Evolutionary conservation across 192 early-diverging fungal species (phyloP).

Genomic region (Cetraspora pellucida): DNA sequence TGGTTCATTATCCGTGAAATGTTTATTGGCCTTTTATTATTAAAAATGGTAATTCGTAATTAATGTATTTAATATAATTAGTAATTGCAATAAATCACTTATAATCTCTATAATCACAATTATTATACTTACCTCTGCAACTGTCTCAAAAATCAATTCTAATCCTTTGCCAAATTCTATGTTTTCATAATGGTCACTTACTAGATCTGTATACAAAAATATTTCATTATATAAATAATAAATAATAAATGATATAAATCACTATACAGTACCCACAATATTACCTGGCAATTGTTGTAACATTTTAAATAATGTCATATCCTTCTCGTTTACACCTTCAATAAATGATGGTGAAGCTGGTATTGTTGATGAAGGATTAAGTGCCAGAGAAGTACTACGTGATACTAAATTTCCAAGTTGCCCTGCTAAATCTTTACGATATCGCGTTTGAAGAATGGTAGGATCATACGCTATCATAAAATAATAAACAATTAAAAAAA

Average conservation of each 20-base stretch:
- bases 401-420: slow-evolving; percentile 84
- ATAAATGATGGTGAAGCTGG: slow-evolving; percentile 37
- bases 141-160: slow-evolving; percentile 61
- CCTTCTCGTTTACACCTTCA: slow-evolving; percentile 30
- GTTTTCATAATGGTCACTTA: slow-evolving; percentile 52
- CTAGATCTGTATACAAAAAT: slow-evolving; percentile 13
- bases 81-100: too few relatives aligned
- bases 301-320: slow-evolving; percentile 39
- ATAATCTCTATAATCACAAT: too few relatives aligned
- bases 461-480: slow-evolving; percentile 66
- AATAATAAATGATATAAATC: neutral
- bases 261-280: neutral
- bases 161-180: slow-evolving; percentile 66
- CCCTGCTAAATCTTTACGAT: slow-evolving; percentile 77
- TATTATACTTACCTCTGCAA: slow-evolving; percentile 51
- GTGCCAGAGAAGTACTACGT: slow-evolving; percentile 59
- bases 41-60: too few relatives aligned
- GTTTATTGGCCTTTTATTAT: slow-evolving; percentile 45
- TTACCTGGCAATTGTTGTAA: slow-evolving; percentile 42
- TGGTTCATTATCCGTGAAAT: slow-evolving; percentile 72
- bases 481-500: slow-evolving; percentile 8
- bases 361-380: slow-evolving; percentile 53
- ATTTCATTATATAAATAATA: neutral
- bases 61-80: too few relatives aligned
- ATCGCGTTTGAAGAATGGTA: slow-evolving; percentile 64